These are phyloP conservation scores for Turnera subulata DNA, from an alignment of 345 rosid species.

Conservation along the genomic window DNA sequence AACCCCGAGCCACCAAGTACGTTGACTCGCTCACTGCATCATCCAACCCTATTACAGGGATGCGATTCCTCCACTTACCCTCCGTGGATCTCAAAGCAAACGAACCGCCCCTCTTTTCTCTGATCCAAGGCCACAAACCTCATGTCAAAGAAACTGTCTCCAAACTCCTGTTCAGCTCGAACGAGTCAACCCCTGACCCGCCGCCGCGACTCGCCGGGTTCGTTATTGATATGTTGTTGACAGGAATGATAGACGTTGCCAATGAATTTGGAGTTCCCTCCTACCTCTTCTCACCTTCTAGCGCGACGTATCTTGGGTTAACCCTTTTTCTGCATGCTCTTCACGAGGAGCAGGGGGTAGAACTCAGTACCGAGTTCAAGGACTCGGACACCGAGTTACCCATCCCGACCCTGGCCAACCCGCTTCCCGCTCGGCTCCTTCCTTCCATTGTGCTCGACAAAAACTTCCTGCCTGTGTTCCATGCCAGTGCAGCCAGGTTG, in stretches of 20 bases:
- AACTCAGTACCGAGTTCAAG: neutral
- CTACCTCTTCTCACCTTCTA: conserved; percentile 6
- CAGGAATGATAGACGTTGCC: conserved; percentile 13
- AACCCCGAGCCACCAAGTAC: conserved; percentile 1
- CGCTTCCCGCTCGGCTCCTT: neutral
- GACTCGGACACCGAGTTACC: neutral
- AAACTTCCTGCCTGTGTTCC: no score
- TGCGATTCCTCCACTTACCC: conserved; percentile 37
- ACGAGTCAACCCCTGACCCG: conserved; percentile 2
- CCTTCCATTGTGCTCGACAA: no score
- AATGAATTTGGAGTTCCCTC: conserved; percentile 7
- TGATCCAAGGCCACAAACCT: conserved; percentile 21
- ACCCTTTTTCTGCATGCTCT: conserved; percentile 8
- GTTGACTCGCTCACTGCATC: conserved; percentile 14
- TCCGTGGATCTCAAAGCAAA: neutral
- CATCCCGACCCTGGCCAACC: conserved; percentile 1
- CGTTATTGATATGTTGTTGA: conserved; percentile 18
- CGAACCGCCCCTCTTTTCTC: neutral
- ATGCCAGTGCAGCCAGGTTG: neutral
- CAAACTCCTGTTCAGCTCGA: no score
- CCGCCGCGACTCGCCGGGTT: conserved; percentile 6
- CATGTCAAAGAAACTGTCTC: conserved; percentile 13
- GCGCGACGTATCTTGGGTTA: conserved; percentile 7
- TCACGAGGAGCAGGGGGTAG: neutral
- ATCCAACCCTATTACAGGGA: conserved; percentile 16